Percentiles rank a stretch among this genome's conserved stretches.
Evolutionary conservation across 805 yeast genomes (phyloP).

Genomic region (Priceomyces castillae): DNA sequence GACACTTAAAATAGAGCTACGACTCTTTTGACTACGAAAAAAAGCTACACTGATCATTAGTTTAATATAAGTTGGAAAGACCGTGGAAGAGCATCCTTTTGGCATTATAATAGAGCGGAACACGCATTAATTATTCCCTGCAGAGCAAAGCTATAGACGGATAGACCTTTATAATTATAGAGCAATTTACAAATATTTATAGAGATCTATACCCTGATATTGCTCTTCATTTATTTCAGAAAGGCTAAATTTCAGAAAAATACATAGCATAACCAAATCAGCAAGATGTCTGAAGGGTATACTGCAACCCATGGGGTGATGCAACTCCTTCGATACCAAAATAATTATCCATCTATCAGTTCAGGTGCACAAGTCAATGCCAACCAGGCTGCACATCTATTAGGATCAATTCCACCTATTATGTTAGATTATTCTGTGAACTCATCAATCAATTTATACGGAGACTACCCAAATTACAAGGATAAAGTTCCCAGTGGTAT

Average conservation of each 20-base stretch:
- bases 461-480: conserved; percentile 50
- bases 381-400: conserved; percentile 24
- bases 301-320: conserved; percentile 28
- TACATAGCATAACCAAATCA: not conserved
- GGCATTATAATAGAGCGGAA: no score
- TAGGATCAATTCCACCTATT: conserved; percentile 34
- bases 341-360: conserved; percentile 26
- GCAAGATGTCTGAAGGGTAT: conserved; percentile 13
- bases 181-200: no score
- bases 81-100: no score
- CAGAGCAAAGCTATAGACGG: no score
- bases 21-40: no score
- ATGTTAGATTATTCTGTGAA: conserved; percentile 36
- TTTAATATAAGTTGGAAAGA: no score
- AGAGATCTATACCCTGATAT: no score
- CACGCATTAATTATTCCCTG: no score
- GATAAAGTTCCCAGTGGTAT: conserved; percentile 64
- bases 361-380: conserved; percentile 26
- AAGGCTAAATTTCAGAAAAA: not conserved
- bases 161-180: no score
- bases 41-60: no score
- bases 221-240: no score
- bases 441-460: conserved; percentile 52
- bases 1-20: no score
- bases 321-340: conserved; percentile 19